These are phyloP conservation scores for Phtheirospermum japonicum DNA, from an alignment of 257 asterid genomes.

Conservation along the genomic window DNA sequence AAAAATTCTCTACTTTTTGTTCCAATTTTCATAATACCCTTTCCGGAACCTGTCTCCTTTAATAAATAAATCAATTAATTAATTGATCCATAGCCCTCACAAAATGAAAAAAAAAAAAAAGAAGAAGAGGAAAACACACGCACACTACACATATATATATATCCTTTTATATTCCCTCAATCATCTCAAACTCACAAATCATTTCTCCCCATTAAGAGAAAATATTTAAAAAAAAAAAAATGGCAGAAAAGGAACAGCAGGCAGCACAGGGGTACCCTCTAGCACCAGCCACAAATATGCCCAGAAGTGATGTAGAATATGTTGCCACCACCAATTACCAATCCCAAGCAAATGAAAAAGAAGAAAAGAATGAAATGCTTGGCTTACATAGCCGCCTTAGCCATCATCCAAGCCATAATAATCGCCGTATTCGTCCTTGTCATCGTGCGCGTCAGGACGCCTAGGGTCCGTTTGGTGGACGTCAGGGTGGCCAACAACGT, in stretches of 20 bases:
- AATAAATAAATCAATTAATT: neutral
- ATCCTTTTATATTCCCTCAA: neutral
- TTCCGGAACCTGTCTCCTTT: conserved; percentile 17
- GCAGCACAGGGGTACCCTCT: conserved; percentile 40
- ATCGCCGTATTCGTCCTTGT: conserved; percentile 32
- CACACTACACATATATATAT: neutral
- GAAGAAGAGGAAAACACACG: too few species aligned
- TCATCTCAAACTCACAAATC: neutral
- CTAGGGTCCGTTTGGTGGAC: conserved; percentile 30
- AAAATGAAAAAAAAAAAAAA: too few species aligned
- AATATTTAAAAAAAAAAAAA: neutral
- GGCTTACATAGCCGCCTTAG: conserved; percentile 29
- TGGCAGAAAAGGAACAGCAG: conserved; percentile 36
- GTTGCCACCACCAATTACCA: conserved; percentile 26
- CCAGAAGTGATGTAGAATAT: conserved; percentile 43
- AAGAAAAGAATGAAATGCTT: conserved; percentile 34
- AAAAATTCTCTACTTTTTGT: neutral
- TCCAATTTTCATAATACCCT: conserved; percentile 18
- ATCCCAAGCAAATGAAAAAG: conserved; percentile 28
- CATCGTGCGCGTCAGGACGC: conserved; percentile 32
- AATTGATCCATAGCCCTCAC: too few species aligned
- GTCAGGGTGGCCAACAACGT: conserved; percentile 3
- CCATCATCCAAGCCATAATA: conserved; percentile 28
- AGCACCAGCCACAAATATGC: conserved; percentile 37
- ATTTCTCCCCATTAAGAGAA: neutral